Conservation (phyloP, 192 early-diverging fungal species). For the Haplosporangium gracile region DNA sequence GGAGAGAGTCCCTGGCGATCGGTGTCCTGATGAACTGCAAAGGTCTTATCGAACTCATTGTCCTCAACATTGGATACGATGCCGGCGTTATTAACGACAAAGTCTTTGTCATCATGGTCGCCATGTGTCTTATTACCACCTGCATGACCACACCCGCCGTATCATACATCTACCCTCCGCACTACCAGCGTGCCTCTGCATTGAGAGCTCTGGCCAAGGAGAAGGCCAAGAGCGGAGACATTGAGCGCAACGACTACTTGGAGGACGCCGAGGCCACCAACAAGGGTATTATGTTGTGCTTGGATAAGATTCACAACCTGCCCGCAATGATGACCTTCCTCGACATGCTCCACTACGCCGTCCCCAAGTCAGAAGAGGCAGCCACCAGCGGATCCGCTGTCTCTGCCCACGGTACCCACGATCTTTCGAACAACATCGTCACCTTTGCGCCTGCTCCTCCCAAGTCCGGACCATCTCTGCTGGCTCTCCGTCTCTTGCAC, state of each 20-base stretch:
- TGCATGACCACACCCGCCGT: slow-evolving; percentile 89
- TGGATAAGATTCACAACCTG: slow-evolving; percentile 57
- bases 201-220: slow-evolving; percentile 36
- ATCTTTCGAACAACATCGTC: slow-evolving; percentile 18
- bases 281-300: slow-evolving; percentile 42
- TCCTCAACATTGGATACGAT: slow-evolving; percentile 92
- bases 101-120: slow-evolving; percentile 68
- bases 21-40: slow-evolving; percentile 97
- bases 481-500: slow-evolving; percentile 85
- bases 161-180: slow-evolving; percentile 77
- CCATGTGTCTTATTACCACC: slow-evolving; percentile 82
- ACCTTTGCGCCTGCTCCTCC: slow-evolving; percentile 18
- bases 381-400: not conserved
- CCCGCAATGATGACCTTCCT: slow-evolving; percentile 59
- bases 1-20: slow-evolving; percentile 87
- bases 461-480: slow-evolving; percentile 19
- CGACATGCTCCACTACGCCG: slow-evolving; percentile 40
- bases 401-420: not conserved
- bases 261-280: slow-evolving; percentile 4
- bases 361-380: slow-evolving; percentile 7
- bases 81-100: slow-evolving; percentile 82
- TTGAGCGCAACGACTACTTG: slow-evolving; percentile 5
- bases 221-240: slow-evolving; percentile 13
- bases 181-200: slow-evolving; percentile 64
- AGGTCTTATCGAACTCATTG: slow-evolving; percentile 95